Percentiles rank a stretch among this genome's conserved stretches.
Conservation (phyloP, 2,329 filamentous ascomycete genomes). For the Nectriaceae sp. region DNA sequence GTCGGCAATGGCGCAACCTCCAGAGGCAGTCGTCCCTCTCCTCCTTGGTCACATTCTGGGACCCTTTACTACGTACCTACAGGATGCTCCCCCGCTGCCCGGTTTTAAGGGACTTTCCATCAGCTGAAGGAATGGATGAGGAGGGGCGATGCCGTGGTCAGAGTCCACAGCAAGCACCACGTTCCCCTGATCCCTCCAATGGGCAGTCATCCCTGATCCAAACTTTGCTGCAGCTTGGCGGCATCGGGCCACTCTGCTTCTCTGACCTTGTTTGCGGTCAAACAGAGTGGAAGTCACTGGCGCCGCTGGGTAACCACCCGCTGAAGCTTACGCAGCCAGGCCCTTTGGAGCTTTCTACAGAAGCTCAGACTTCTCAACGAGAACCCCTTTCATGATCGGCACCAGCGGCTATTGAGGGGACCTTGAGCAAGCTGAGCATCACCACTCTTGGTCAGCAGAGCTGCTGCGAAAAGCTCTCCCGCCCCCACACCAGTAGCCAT, state of each 20-base stretch:
- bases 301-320: neutral
- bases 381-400: neutral
- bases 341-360: too few species aligned
- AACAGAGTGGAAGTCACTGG: neutral
- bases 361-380: too few species aligned
- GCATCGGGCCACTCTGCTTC: constrained; percentile 21
- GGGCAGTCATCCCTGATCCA: constrained; percentile 24
- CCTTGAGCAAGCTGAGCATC: neutral
- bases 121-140: constrained; percentile 19
- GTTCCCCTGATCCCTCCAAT: constrained; percentile 28
- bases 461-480: constrained; percentile 4
- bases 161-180: constrained; percentile 26
- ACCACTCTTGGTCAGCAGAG: neutral
- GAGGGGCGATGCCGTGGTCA: constrained; percentile 26
- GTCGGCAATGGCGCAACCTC: constrained; percentile 12
- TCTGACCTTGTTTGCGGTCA: neutral
- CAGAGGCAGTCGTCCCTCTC: neutral
- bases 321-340: neutral
- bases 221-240: constrained; percentile 29
- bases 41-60: constrained; percentile 8
- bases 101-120: constrained; percentile 21
- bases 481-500: constrained; percentile 13
- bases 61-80: neutral
- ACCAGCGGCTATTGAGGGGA: neutral
- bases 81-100: constrained; percentile 4